These are phyloP conservation scores for Nicotiana obtusifolia DNA, from an alignment of 257 asterid species.

Conservation along the genomic window DNA sequence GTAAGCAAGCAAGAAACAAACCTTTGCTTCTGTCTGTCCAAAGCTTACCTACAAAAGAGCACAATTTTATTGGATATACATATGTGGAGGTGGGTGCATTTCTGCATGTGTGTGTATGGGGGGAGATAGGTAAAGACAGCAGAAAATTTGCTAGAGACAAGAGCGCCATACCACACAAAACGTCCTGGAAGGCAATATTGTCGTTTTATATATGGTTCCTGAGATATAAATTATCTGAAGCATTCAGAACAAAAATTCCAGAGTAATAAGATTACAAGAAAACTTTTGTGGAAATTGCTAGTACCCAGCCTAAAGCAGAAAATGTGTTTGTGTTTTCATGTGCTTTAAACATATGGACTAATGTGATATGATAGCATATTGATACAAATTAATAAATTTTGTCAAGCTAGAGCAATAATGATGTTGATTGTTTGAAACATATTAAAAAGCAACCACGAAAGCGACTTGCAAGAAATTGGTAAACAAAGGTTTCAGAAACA, in stretches of 20 bases:
- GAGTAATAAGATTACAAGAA: background rate
- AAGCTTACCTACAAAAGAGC: constrained; percentile 59
- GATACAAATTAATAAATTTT: background rate
- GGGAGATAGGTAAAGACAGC: background rate
- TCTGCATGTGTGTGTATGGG: background rate
- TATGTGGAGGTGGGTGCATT: background rate
- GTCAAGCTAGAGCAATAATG: background rate
- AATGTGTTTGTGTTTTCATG: background rate
- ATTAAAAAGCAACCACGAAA: background rate
- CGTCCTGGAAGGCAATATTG: constrained; percentile 79
- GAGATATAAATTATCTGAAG: constrained; percentile 20
- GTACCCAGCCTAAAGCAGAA: background rate
- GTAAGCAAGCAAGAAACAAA: constrained; percentile 19
- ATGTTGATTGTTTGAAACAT: background rate
- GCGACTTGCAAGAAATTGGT: background rate
- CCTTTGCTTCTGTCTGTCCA: constrained; percentile 96
- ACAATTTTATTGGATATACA: background rate
- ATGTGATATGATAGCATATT: background rate
- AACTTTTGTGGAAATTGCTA: background rate
- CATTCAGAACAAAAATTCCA: background rate
- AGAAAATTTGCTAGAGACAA: background rate
- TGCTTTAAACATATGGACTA: background rate
- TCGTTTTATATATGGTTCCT: constrained; percentile 82
- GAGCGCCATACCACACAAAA: constrained; percentile 75
- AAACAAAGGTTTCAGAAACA: constrained; percentile 2